Conservation (phyloP, 805 yeast genomes). For the Lachancea nothofagi region DNA sequence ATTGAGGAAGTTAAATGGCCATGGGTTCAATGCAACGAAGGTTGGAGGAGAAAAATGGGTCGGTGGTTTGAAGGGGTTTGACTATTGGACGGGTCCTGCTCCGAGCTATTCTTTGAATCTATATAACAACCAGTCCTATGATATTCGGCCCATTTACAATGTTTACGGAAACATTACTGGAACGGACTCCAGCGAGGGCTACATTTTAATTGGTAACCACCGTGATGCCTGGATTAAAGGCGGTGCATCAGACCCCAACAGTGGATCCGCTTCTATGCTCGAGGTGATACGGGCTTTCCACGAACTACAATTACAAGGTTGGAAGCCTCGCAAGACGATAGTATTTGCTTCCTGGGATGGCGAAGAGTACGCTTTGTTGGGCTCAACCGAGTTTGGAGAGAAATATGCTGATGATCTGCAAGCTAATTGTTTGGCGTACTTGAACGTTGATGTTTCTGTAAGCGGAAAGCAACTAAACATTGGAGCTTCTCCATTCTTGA, state of each 20-base stretch:
- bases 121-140: slow-evolving; percentile 56
- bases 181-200: slow-evolving; percentile 42
- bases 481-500: slow-evolving; percentile 54
- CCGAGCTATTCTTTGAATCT: slow-evolving; percentile 44
- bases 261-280: slow-evolving; percentile 60
- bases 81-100: slow-evolving; percentile 51
- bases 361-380: slow-evolving; percentile 69
- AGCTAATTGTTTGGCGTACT: slow-evolving; percentile 55
- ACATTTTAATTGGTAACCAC: slow-evolving; percentile 64
- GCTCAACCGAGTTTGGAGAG: slow-evolving; percentile 76
- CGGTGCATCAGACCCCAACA: slow-evolving; percentile 76
- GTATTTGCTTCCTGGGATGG: slow-evolving; percentile 79
- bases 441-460: slow-evolving; percentile 63
- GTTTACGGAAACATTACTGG: slow-evolving; percentile 61
- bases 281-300: slow-evolving; percentile 60
- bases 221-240: slow-evolving; percentile 78
- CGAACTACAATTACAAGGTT: slow-evolving; percentile 46
- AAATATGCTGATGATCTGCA: slow-evolving; percentile 44
- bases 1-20: slow-evolving; percentile 50
- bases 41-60: slow-evolving; percentile 40
- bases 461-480: slow-evolving; percentile 48
- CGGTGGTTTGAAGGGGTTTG: slow-evolving; percentile 41
- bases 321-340: slow-evolving; percentile 63
- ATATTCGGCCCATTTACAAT: slow-evolving; percentile 55
- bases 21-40: slow-evolving; percentile 39